Base-by-base conservation (phyloP, 768 basidiomycete genomes). In the Auricularia auricula-judae region DNA sequence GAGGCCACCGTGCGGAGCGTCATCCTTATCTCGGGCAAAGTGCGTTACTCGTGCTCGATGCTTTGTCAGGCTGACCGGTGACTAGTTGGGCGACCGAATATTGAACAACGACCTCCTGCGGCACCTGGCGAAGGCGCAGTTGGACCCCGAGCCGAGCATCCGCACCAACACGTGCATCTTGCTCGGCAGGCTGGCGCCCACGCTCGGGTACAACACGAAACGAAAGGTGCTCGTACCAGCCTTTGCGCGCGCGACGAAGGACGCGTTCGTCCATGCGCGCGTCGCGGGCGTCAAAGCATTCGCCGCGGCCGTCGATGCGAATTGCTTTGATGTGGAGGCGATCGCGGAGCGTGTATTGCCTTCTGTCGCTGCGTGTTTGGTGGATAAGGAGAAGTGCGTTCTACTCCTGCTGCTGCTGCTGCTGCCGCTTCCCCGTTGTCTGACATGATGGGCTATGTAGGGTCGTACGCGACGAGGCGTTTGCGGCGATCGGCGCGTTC, bases 141-240 rank as follows among this genome's bases (percentile, higher is more conserved):
- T 82, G 39, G 97, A 98, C 71, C 80, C 87, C 1, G 97, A 99
- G 75, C 84, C 95, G 3, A 95, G 94, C 4, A 98, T 98, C 69
- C 84, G 97, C 58, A 98, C 97, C 16, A 98, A 98, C 70, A 97
- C 97, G 0, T 96, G 93, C 71, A 98, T 99, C 68, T 84, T 98
- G 3, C 85, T 99, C 64, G 96, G 95, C 18, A 84, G 96, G 5
- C 80, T 99, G 4, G 94, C 91, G 0, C 91, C 92, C 0, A 82
- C 84, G 2, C 77, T 99, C 1, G 90, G 91, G 1, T 84, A 88
- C 65, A 88, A 93, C 70, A 97, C 96, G 3, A 93, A 94, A 73
- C 85, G 88, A 68, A 98, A 98, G 71, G 93, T 99, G n/a, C 84
- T 99, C 4, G 91, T 98, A 1, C 93, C 95, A 3, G 97, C 97